phyloP scores from a whole-genome alignment of 2,329 filamentous ascomycete genomes.

The Zasmidium angulare region DNA sequence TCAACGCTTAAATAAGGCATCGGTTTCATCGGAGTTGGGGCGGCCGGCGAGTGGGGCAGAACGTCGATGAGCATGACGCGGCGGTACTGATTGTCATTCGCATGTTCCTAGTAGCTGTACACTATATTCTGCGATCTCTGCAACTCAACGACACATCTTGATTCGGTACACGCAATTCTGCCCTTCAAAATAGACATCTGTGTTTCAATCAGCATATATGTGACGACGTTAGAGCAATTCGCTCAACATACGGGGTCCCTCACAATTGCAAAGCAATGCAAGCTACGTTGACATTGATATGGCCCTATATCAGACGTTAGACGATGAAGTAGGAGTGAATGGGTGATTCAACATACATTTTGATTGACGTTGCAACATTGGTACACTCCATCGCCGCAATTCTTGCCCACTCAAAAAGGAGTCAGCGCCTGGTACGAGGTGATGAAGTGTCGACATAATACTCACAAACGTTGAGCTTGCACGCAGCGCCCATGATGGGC shows the following conservation, averaged over 20 bases:
- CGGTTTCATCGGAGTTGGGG: neutral
- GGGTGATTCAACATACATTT: neutral
- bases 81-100: too few species aligned
- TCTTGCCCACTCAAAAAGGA: neutral
- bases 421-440: neutral
- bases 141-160: too few species aligned
- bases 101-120: too few species aligned
- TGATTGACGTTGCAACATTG: slow-evolving; percentile 1
- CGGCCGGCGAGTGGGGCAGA: neutral
- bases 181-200: neutral
- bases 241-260: neutral
- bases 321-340: neutral
- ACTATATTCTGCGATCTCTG: too few species aligned
- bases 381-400: neutral
- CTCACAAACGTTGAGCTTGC: neutral
- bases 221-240: neutral
- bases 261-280: neutral
- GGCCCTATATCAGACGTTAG: neutral
- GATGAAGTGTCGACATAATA: neutral
- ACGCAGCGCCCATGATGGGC: slow-evolving; percentile 3
- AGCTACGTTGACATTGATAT: neutral
- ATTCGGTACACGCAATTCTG: neutral
- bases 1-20: slow-evolving; percentile 36
- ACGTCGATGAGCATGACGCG: neutral
- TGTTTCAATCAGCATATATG: neutral